Evolutionary conservation across 192 early-diverging fungal species (phyloP).

Genomic region (Mortierella antarctica): DNA sequence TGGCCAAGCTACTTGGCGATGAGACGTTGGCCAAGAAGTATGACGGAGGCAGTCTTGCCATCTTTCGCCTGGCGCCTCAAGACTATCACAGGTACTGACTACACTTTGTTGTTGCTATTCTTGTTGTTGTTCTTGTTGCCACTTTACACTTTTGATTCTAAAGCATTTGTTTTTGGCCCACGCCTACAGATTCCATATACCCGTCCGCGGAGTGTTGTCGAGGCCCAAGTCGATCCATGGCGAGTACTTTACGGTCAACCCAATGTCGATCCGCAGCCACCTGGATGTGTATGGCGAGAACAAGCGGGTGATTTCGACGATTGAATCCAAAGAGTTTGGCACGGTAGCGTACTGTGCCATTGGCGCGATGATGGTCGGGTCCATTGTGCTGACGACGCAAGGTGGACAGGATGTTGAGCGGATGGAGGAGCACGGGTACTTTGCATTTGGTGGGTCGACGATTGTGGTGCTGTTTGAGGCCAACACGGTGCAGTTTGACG

Average conservation of each 20-base stretch:
- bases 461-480: conserved; percentile 79
- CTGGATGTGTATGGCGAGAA: conserved; percentile 88
- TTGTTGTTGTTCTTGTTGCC: background rate
- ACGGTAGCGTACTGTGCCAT: conserved; percentile 75
- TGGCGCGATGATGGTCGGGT: conserved; percentile 92
- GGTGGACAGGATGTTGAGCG: conserved; percentile 57
- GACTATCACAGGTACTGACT: conserved; percentile 77
- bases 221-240: conserved; percentile 67
- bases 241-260: conserved; percentile 88
- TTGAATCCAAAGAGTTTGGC: conserved; percentile 76
- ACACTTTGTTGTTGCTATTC: background rate
- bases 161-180: background rate
- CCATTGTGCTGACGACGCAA: conserved; percentile 71
- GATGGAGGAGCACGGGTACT: conserved; percentile 86
- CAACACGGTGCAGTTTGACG: conserved; percentile 71
- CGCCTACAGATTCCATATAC: conserved; percentile 71
- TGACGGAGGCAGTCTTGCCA: conserved; percentile 71
- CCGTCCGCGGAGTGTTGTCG: conserved; percentile 73
- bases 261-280: conserved; percentile 76
- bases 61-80: conserved; percentile 85
- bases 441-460: conserved; percentile 84
- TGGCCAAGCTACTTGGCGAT: conserved; percentile 70
- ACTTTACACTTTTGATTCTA: background rate
- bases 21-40: conserved; percentile 58
- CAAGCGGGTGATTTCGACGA: conserved; percentile 70